phyloP scores from a whole-genome alignment of 75 land plant genomes.

The Gnetum montanum region DNA sequence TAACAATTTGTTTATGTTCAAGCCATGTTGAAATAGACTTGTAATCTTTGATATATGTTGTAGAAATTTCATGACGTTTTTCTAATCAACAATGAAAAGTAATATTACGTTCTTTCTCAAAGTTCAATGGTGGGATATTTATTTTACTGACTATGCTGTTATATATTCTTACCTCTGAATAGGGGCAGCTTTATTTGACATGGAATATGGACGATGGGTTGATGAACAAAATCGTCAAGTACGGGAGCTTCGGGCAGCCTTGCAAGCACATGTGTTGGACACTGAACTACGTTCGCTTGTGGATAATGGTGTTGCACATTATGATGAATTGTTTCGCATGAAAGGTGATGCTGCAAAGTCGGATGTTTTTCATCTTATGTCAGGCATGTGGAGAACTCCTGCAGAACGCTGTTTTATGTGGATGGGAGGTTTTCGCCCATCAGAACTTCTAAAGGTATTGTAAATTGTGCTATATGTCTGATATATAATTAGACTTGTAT shows the following conservation, averaged over 20 bases:
- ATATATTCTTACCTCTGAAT: background rate
- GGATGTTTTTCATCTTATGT: conserved; percentile 61
- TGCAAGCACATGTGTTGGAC: conserved; percentile 42
- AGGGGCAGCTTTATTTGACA: conserved; percentile 61
- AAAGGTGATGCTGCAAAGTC: conserved; percentile 51
- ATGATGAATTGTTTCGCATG: conserved; percentile 49
- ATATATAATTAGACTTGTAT: too few relatives aligned
- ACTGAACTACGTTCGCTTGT: conserved; percentile 40
- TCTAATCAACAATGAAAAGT: too few relatives aligned
- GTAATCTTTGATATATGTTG: too few relatives aligned
- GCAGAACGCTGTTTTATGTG: conserved; percentile 62
- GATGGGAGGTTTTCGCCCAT: conserved; percentile 74
- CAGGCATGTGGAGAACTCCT: conserved; percentile 72
- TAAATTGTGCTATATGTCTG: too few relatives aligned
- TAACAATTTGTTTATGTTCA: too few relatives aligned
- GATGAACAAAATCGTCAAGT: conserved; percentile 45
- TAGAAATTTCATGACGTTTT: too few relatives aligned
- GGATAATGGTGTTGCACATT: conserved; percentile 39
- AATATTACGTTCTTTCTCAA: too few relatives aligned
- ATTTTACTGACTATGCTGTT: too few relatives aligned
- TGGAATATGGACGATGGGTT: conserved; percentile 65
- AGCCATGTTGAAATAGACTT: too few relatives aligned
- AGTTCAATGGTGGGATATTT: too few relatives aligned
- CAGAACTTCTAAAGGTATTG: conserved; percentile 61
- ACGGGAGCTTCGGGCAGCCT: conserved; percentile 37